Evolutionary conservation across 805 yeast genomes (phyloP).

Genomic region (Starmera caribaea): DNA sequence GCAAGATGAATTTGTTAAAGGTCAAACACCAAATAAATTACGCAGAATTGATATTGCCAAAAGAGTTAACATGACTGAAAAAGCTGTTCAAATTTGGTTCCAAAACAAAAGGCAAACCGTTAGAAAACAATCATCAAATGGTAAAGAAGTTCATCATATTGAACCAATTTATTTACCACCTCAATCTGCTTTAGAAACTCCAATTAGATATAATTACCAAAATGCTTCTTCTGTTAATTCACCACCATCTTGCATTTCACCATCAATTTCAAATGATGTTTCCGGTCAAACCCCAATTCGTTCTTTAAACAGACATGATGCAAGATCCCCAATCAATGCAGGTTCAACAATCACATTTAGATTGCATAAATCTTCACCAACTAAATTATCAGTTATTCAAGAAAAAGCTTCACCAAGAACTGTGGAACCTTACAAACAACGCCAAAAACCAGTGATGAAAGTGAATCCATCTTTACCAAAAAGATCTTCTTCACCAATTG

Average conservation of each 20-base stretch:
- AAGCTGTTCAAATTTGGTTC: conserved; percentile 98
- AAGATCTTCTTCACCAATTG: conserved; percentile 1
- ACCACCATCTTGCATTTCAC: background rate
- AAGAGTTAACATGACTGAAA: conserved; percentile 87
- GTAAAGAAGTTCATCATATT: conserved; percentile 19
- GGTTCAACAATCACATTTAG: conserved; percentile 16
- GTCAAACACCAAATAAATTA: conserved; percentile 73
- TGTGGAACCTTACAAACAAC: conserved; percentile 6
- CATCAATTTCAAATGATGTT: background rate
- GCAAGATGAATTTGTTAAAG: conserved; percentile 66
- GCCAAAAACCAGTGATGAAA: conserved; percentile 13
- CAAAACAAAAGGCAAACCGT: conserved; percentile 88
- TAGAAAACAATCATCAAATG: conserved; percentile 36
- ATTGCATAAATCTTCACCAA: conserved; percentile 1
- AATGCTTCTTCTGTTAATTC: background rate
- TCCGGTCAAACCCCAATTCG: conserved; percentile 12
- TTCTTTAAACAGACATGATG: conserved; percentile 3
- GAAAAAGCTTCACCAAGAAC: conserved; percentile 4
- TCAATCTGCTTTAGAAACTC: conserved; percentile 1
- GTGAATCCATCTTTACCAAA: conserved; percentile 10
- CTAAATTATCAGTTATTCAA: background rate
- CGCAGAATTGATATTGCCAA: conserved; percentile 72
- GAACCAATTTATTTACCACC: conserved; percentile 12
- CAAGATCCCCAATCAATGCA: conserved; percentile 2
- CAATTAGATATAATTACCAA: conserved; percentile 1